phyloP scores from a whole-genome alignment of 352 stramenopile species.

The Phytophthora rubi region DNA sequence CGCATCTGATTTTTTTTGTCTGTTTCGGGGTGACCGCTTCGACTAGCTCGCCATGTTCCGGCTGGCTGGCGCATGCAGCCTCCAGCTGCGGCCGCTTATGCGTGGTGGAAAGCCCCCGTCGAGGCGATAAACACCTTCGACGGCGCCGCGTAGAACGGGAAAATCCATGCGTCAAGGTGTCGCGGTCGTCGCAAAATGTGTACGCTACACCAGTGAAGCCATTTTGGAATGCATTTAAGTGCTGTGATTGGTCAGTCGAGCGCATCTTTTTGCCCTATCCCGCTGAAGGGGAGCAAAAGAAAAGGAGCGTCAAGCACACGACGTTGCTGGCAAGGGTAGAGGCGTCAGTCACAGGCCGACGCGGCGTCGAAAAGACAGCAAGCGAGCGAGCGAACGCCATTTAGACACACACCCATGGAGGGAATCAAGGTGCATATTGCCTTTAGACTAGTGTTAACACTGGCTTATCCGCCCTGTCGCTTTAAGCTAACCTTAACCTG shows the following conservation, averaged over 20 bases:
- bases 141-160: neutral
- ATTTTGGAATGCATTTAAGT: conserved; percentile 11
- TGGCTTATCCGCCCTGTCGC: conserved; percentile 14
- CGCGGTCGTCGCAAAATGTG: conserved; percentile 15
- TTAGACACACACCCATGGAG: conserved; percentile 43
- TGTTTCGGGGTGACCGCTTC: conserved; percentile 4
- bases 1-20: neutral
- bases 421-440: conserved; percentile 56
- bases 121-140: neutral
- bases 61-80: conserved; percentile 4
- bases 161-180: conserved; percentile 20
- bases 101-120: neutral
- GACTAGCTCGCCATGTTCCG: conserved; percentile 9
- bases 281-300: conserved; percentile 20
- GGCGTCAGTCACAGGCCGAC: conserved; percentile 12
- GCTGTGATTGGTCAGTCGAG: conserved; percentile 20
- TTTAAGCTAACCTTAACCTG: conserved; percentile 34
- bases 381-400: neutral
- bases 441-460: neutral
- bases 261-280: conserved; percentile 17
- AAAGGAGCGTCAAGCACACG: conserved; percentile 24
- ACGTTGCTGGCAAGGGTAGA: conserved; percentile 22
- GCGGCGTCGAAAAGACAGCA: conserved; percentile 10
- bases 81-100: neutral
- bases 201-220: conserved; percentile 33